Percentiles rank a stretch among this genome's conserved stretches.
Evolutionary conservation across 2,329 filamentous ascomycete species (phyloP).

Genomic region (Aspergillus quadricinctus): DNA sequence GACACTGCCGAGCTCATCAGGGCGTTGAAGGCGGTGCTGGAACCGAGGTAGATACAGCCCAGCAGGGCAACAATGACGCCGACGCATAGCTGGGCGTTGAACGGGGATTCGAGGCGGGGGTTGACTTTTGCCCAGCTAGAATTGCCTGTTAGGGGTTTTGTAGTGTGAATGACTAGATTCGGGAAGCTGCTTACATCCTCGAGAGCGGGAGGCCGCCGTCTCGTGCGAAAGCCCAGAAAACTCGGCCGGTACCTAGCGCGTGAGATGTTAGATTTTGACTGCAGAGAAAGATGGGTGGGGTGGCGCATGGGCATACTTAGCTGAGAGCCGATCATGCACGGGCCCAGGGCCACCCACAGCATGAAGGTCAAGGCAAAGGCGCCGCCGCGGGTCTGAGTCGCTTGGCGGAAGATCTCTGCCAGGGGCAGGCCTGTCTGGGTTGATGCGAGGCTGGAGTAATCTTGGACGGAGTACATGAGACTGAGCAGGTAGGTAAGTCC

Average conservation of each 20-base stretch:
- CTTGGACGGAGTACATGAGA: slow-evolving; percentile 51
- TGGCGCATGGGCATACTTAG: slow-evolving; percentile 17
- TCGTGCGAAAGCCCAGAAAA: slow-evolving; percentile 57
- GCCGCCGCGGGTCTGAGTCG: slow-evolving; percentile 48
- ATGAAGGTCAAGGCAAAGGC: slow-evolving; percentile 49
- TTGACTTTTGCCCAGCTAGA: slow-evolving; percentile 45
- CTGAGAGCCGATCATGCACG: slow-evolving; percentile 32
- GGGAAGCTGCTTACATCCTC: slow-evolving; percentile 13
- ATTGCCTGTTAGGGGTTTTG: background rate
- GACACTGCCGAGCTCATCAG: slow-evolving; percentile 27
- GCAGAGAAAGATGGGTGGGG: slow-evolving; percentile 29
- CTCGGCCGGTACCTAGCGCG: slow-evolving; percentile 47
- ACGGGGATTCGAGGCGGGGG: slow-evolving; percentile 41
- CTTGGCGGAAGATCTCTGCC: slow-evolving; percentile 61
- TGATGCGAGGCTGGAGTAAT: slow-evolving; percentile 42
- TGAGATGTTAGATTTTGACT: background rate
- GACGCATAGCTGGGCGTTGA: slow-evolving; percentile 54
- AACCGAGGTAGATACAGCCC: slow-evolving; percentile 63
- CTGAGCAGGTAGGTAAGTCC: slow-evolving; percentile 48
- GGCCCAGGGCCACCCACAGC: slow-evolving; percentile 30
- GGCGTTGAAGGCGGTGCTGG: slow-evolving; percentile 62
- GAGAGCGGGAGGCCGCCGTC: slow-evolving; percentile 44
- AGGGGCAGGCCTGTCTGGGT: slow-evolving; percentile 52
- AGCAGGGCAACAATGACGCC: slow-evolving; percentile 51
- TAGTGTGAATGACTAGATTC: background rate